phyloP scores from a whole-genome alignment of 768 basidiomycete genomes.

The Mrakia gelida region DNA sequence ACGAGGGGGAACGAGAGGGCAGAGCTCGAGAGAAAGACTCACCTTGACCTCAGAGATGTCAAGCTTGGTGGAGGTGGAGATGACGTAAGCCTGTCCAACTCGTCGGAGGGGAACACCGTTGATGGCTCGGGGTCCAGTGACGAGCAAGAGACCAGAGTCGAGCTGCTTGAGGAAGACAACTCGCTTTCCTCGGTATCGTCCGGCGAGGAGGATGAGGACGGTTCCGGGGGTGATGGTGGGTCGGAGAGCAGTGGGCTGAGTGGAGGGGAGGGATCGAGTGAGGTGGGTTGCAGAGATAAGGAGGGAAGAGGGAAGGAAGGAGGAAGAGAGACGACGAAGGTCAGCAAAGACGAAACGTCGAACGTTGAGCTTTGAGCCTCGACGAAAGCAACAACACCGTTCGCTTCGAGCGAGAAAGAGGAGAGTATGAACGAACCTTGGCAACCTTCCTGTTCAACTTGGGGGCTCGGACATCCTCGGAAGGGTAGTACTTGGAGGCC shows the following conservation, averaged over 20 bases:
- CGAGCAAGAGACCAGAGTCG: conserved; percentile 76
- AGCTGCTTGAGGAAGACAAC: conserved; percentile 98
- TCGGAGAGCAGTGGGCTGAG: conserved; percentile 54
- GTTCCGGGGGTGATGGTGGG: conserved; percentile 87
- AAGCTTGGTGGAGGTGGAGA: conserved; percentile 93
- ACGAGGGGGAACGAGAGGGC: conserved; percentile 38
- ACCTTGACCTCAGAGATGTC: conserved; percentile 73
- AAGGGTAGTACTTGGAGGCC: conserved; percentile 87
- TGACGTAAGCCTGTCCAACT: conserved; percentile 98
- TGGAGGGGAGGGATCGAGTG: too few relatives aligned
- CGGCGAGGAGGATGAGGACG: conserved; percentile 92
- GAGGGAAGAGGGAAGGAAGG: not conserved
- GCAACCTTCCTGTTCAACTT: conserved; percentile 87
- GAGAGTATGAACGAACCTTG: conserved; percentile 44
- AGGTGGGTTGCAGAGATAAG: not conserved
- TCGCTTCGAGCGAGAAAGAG: not conserved
- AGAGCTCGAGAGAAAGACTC: conserved; percentile 11
- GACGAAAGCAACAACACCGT: not conserved
- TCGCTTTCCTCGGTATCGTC: conserved; percentile 95
- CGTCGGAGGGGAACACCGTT: conserved; percentile 97
- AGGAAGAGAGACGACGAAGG: not conserved
- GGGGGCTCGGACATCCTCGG: conserved; percentile 84
- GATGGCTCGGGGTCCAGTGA: conserved; percentile 74
- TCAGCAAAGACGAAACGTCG: not conserved
- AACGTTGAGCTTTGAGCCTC: too few relatives aligned